Base-by-base conservation (phyloP, 179 eudicot species). In the Beta macrorhiza region DNA sequence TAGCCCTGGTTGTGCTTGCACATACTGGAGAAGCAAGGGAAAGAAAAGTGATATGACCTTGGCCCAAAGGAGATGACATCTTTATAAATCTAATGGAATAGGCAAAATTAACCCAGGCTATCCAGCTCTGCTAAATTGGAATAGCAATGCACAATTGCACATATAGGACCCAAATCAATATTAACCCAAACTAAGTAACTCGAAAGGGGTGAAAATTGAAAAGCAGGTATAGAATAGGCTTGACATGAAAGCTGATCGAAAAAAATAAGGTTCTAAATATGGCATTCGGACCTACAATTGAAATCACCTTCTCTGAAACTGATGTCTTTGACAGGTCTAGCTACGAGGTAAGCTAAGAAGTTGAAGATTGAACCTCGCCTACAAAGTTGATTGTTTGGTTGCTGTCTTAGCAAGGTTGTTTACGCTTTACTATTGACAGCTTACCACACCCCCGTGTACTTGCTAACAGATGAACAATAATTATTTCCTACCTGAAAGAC, bases 21-120 rank as follows among this genome's bases (percentile, higher is more conserved):
- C 78, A 73, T 91, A 93, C 98, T 95, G 86, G 32, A 19, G 42
- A 67, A 73, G 63, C 63, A 63, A 53, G 77, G 37, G 14, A 44
- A 51, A 69, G 61, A 71, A 80, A 16, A 59, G 17, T 22, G 45
- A 76, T 78, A 45, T 80, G 83, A 79, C n/a, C 59, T 82, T 58
- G 51, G 32, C 47, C 12, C 49, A 11, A 64, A 37, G 63, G 19
- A 42, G 15, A 79, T 19, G 20, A 32, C 44, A 20, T 73, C 20
- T 25, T 8, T 49, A 72, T 5, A 51, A n/a, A n/a, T 45, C 11
- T 19, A 37, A 9, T 5, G 4, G 29, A 1, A 22, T n/a, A 22
- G 10, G 32, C 37, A 72, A 11, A 72, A 19, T 7, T 72, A 11
- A 19, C 15, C 45, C 15, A 7, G 37, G 5, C 22, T 8, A 29